Evolutionary conservation across 805 yeast genomes (phyloP), one percentile per base, ranked within the genome.

Genomic region (Wickerhamomyces tratensis): DNA sequence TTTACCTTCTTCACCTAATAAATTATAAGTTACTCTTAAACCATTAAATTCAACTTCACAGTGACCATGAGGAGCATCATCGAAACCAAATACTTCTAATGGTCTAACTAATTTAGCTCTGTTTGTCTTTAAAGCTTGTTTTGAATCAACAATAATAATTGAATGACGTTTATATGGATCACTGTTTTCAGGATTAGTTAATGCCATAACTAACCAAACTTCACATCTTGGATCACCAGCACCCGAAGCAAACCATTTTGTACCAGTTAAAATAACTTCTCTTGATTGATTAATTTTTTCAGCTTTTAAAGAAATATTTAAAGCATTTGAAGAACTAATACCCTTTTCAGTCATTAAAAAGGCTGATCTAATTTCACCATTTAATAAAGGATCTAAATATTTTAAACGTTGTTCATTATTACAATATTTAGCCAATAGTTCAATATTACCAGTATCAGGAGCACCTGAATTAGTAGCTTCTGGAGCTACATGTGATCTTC

Each of bases 61-160:
- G 53, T 79, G 84, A n/a, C 85, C 85, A 54, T 78, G 84, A 5
- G 85, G 85, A 27, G 83, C 82, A 53, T 78, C 84, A 52, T 78
- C 84, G 48, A 68, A 76, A 4, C 84, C 84, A 52, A 74, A 71
- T 1, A 78, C 76, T 15, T 52, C 45, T 50, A 77, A 62, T 5
- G 82, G 81, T 37, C 84, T 64, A 33, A 71, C 57, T 31, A 76
- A 49, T 27, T 52, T 63, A 39, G 71, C 79, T 35, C 61, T 61
- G 6, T 81, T 80, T 1, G 77, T 61, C 4, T 69, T 68, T 42
- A 74, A 49, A 0, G 76, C 77, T 49, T 58, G 62, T 41, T 71
- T 64, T 1, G 74, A 65, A 50, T 79, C 83, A 35, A 79, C 58
- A 33, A 77, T 68, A 35, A 78, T 54, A 10, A 79, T 77, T 6